A percentile compares a stretch with the other conserved stretches of the same genome.
Evolutionary conservation across 768 basidiomycete species (phyloP).

Genomic region (Termitomyces sp.): DNA sequence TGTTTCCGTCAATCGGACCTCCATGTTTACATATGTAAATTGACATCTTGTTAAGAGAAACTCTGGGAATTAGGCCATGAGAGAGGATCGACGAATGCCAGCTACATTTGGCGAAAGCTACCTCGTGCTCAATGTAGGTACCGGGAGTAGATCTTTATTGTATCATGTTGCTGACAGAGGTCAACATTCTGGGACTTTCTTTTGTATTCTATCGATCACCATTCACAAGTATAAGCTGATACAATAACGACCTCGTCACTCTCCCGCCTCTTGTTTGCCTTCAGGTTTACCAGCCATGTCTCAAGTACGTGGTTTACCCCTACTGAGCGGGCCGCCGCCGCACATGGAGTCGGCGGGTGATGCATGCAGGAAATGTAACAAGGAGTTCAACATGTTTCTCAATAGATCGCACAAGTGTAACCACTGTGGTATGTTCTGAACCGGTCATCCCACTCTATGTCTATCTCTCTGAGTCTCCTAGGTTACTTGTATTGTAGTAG

Average conservation of each 20-base stretch:
- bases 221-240: not conserved
- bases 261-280: not conserved
- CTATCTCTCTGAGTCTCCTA: constrained; percentile 21
- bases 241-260: not conserved
- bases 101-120: not conserved
- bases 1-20: not conserved
- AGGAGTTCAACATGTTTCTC: constrained; percentile 67
- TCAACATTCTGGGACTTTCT: constrained; percentile 9
- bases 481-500: constrained; percentile 70
- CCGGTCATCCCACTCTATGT: not conserved
- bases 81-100: not conserved
- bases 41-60: not conserved
- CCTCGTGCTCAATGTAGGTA: not conserved
- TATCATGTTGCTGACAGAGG: constrained; percentile 2
- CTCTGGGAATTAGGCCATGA: not conserved
- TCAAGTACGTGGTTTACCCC: constrained; percentile 51
- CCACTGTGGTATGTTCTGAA: constrained; percentile 58
- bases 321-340: constrained; percentile 66
- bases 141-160: not conserved
- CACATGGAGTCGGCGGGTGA: constrained; percentile 22
- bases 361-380: constrained; percentile 65
- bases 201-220: not conserved
- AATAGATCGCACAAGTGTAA: constrained; percentile 61
- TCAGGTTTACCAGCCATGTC: constrained; percentile 10
- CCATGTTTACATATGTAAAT: not conserved